Percentiles rank a stretch among this genome's conserved stretches.
These are phyloP conservation scores for Neocucurbitaria cava DNA, from an alignment of 2,329 filamentous ascomycete genomes.

Conservation along the genomic window DNA sequence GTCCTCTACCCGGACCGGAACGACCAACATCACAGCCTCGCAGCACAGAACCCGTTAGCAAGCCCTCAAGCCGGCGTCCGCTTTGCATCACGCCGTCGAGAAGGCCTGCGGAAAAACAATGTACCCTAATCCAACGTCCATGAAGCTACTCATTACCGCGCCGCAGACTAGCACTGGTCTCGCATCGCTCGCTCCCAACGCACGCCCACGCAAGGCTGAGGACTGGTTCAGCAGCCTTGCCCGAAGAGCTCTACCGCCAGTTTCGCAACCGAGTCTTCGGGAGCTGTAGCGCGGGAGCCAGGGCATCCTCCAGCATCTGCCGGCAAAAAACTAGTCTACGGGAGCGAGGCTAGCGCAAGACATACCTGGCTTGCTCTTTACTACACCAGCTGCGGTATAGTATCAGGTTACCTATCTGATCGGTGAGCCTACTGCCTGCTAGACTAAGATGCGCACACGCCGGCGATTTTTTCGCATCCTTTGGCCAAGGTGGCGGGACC, in stretches of 20 bases:
- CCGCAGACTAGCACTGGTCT: not conserved
- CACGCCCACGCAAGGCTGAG: slow-evolving; percentile 24
- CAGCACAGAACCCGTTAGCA: slow-evolving; percentile 8
- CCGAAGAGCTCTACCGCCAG: not conserved
- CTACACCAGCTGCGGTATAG: slow-evolving; percentile 30
- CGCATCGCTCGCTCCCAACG: slow-evolving; percentile 6
- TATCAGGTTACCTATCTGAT: slow-evolving; percentile 12
- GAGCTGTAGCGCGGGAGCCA: slow-evolving; percentile 19
- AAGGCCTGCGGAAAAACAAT: slow-evolving; percentile 25
- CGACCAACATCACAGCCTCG: slow-evolving; percentile 3
- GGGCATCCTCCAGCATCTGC: slow-evolving; percentile 9
- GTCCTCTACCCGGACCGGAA: not conserved
- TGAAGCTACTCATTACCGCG: slow-evolving; percentile 2
- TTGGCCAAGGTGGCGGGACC: slow-evolving; percentile 37
- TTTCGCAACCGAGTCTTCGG: slow-evolving; percentile 24
- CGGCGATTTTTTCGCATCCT: slow-evolving; percentile 22
- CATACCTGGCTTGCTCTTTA: slow-evolving; percentile 13
- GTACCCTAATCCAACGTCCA: slow-evolving; percentile 32
- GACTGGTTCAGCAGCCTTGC: not conserved
- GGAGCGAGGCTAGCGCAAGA: slow-evolving; percentile 30
- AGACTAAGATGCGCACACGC: slow-evolving; percentile 10
- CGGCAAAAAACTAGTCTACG: slow-evolving; percentile 4
- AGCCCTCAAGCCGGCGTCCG: slow-evolving; percentile 12
- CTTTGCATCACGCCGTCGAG: slow-evolving; percentile 18
- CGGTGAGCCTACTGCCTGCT: slow-evolving; percentile 15